Percentiles rank a stretch among this genome's conserved stretches.
Evolutionary conservation across 345 rosid genomes (phyloP).

Genomic region (Brassica juncea): DNA sequence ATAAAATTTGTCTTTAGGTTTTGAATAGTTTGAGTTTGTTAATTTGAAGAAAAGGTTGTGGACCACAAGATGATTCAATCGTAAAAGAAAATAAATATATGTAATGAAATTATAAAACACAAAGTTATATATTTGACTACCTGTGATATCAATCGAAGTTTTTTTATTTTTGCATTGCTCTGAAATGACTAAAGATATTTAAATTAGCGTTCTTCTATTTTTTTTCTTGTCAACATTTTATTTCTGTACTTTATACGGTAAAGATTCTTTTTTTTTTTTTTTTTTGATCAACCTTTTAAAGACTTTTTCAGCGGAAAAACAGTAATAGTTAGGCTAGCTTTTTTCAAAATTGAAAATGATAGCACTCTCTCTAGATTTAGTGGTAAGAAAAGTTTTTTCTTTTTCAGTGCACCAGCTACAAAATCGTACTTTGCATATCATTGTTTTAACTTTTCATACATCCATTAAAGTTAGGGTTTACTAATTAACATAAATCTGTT

Average conservation of each 20-base stretch:
- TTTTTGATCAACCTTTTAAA: background rate
- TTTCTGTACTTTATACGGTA: slow-evolving; percentile 15
- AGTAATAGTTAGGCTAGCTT: slow-evolving; percentile 33
- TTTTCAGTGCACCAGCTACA: slow-evolving; percentile 45
- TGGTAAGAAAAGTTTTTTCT: slow-evolving; percentile 39
- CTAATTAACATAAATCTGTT: background rate
- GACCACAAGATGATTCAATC: background rate
- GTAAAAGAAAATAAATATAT: background rate
- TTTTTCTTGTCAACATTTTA: background rate
- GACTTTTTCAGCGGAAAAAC: slow-evolving; percentile 37
- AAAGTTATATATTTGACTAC: background rate
- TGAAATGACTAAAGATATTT: background rate
- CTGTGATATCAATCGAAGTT: background rate
- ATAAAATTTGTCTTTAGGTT: background rate
- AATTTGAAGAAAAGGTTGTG: background rate
- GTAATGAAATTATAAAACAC: background rate
- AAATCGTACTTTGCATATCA: slow-evolving; percentile 31
- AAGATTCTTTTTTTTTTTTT: background rate
- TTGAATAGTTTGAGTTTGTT: background rate
- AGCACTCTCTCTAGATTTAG: slow-evolving; percentile 25
- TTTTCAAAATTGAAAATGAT: slow-evolving; percentile 37
- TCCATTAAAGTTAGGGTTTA: slow-evolving; percentile 10
- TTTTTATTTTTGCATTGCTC: background rate
- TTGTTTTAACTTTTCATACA: slow-evolving; percentile 34
- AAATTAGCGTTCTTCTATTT: background rate